Conservation (phyloP, 306 rosid species). For the Inga laurina region DNA sequence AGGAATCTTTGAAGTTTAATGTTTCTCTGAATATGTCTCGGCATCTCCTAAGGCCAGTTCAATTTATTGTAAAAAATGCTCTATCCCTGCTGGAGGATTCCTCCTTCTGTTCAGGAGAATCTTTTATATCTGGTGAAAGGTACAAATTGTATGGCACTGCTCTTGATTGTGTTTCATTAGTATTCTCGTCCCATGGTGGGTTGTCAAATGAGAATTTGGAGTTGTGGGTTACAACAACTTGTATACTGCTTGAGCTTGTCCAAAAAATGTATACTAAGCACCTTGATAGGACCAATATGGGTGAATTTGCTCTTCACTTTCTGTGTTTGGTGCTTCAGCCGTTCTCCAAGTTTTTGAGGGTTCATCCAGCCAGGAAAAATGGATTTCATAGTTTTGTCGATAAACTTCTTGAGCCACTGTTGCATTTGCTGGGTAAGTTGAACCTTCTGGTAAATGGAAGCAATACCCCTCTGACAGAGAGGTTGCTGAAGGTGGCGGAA, state of each 20-base stretch:
- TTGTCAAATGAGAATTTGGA: conserved; percentile 72
- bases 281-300: conserved; percentile 46
- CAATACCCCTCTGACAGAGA: conserved; percentile 45
- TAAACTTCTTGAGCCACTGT: conserved; percentile 77
- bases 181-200: conserved; percentile 80
- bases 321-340: conserved; percentile 73
- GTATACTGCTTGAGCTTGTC: conserved; percentile 59
- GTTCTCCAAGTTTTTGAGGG: conserved; percentile 73
- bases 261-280: conserved; percentile 43
- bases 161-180: conserved; percentile 69
- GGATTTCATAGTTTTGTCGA: conserved; percentile 73
- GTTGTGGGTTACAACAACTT: conserved; percentile 63
- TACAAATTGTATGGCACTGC: conserved; percentile 49
- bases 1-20: conserved; percentile 55
- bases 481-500: conserved; percentile 56
- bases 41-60: conserved; percentile 62
- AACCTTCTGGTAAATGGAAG: conserved; percentile 45
- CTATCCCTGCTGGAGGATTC: conserved; percentile 38
- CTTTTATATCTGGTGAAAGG: conserved; percentile 38
- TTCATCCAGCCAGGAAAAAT: conserved; percentile 62
- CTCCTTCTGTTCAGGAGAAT: conserved; percentile 33
- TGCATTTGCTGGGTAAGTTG: conserved; percentile 65
- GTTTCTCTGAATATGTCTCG: conserved; percentile 61
- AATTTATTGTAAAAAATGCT: conserved; percentile 55
- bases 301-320: conserved; percentile 51